Percentiles rank a stretch among this genome's conserved stretches.
These are phyloP conservation scores for Clausena lansium DNA, from an alignment of 345 rosid genomes.

Conservation along the genomic window DNA sequence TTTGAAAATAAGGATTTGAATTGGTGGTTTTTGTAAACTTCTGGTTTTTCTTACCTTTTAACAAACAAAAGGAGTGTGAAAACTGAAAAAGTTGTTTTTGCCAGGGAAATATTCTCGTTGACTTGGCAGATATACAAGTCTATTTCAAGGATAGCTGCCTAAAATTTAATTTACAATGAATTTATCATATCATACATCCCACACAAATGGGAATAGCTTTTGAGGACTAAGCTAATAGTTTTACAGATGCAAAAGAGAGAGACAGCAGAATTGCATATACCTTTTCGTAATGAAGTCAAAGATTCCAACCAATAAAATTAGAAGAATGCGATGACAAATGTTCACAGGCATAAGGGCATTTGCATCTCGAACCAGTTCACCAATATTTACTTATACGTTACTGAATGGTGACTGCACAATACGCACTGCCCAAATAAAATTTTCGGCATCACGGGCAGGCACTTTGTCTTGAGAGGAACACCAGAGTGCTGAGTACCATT, in stretches of 20 bases:
- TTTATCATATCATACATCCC: background rate
- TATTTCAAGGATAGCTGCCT: background rate
- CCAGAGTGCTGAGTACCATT: conserved; percentile 57
- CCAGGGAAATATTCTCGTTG: too few species aligned
- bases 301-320: background rate
- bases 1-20: too few species aligned
- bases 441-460: conserved; percentile 76
- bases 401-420: conserved; percentile 75
- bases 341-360: conserved; percentile 82
- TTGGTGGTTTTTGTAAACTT: too few species aligned
- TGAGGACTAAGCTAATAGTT: background rate
- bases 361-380: conserved; percentile 75
- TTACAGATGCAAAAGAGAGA: background rate
- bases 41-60: too few species aligned
- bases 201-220: background rate
- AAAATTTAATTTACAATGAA: background rate
- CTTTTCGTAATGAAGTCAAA: background rate
- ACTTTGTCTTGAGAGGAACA: conserved; percentile 79
- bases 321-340: conserved; percentile 3
- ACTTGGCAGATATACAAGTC: too few species aligned
- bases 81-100: too few species aligned
- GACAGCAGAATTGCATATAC: background rate
- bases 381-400: conserved; percentile 72
- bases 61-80: too few species aligned
- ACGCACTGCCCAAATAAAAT: conserved; percentile 78